These are phyloP conservation scores for Phaeosphaeriaceae sp. DNA, from an alignment of 2,329 filamentous ascomycete genomes.

Conservation along the genomic window DNA sequence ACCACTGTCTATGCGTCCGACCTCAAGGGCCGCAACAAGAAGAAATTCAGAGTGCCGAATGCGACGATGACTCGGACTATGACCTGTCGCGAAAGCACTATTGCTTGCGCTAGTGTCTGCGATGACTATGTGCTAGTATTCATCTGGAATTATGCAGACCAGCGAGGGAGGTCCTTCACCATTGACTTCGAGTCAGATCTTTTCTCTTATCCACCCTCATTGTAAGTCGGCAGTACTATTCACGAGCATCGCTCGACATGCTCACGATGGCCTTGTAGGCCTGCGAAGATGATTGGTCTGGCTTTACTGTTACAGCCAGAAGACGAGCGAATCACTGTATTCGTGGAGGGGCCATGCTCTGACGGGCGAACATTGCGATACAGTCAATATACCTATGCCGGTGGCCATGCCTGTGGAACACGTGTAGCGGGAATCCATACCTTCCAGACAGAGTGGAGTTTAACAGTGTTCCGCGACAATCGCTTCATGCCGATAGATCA, in stretches of 20 bases:
- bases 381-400: constrained; percentile 19
- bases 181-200: constrained; percentile 11
- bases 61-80: constrained; percentile 7
- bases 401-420: constrained; percentile 6
- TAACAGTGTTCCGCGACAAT: neutral
- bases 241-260: neutral
- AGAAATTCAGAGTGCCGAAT: constrained; percentile 30
- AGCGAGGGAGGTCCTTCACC: constrained; percentile 27
- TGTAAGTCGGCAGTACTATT: neutral
- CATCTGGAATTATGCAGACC: constrained; percentile 38
- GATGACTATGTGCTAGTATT: constrained; percentile 21
- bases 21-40: constrained; percentile 11
- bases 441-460: neutral
- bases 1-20: constrained; percentile 30
- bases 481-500: constrained; percentile 10
- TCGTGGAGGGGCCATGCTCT: neutral
- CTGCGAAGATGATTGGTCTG: neutral
- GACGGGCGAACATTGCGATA: neutral
- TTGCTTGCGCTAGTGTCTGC: constrained; percentile 27
- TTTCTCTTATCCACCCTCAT: neutral
- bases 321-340: constrained; percentile 17
- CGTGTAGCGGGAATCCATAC: neutral
- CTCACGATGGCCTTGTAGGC: neutral
- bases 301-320: constrained; percentile 18
- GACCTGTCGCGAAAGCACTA: constrained; percentile 25